A percentile compares a stretch with the other conserved stretches of the same genome.
Evolutionary conservation across 129 eudicot genomes (phyloP).

Genomic region (Glebionis coronaria): DNA sequence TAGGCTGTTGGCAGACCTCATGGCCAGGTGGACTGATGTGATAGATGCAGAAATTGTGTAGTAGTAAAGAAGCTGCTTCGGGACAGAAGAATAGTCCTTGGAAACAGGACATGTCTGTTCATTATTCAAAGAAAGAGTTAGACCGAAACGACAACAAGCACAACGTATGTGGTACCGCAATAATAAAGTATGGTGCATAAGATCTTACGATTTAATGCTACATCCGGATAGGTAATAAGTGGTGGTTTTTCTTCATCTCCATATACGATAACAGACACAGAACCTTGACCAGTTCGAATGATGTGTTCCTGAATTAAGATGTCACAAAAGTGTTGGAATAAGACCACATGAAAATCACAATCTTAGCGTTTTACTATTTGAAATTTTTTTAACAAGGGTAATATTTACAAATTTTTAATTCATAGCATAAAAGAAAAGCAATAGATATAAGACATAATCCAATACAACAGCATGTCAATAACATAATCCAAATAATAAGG

Average conservation of each 20-base stretch:
- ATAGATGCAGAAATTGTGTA: slow-evolving; percentile 91
- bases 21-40: slow-evolving; percentile 96
- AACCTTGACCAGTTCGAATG: slow-evolving; percentile 67
- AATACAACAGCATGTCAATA: too few species aligned
- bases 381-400: too few species aligned
- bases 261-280: slow-evolving; percentile 60
- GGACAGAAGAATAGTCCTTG: slow-evolving; percentile 88
- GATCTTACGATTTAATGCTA: slow-evolving; percentile 74
- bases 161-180: too few species aligned
- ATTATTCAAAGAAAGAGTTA: neutral
- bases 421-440: too few species aligned
- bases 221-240: slow-evolving; percentile 77
- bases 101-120: slow-evolving; percentile 82
- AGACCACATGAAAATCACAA: too few species aligned
- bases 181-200: too few species aligned
- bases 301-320: slow-evolving; percentile 56
- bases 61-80: slow-evolving; percentile 80
- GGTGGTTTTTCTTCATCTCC: slow-evolving; percentile 92
- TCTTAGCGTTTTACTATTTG: too few species aligned
- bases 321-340: too few species aligned
- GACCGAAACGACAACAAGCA: too few species aligned
- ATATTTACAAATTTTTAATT: too few species aligned
- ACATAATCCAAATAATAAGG: too few species aligned
- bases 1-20: slow-evolving; percentile 54
- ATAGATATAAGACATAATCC: too few species aligned